phyloP scores from a whole-genome alignment of 106 monocot species.

The Dendrobium nobile region DNA sequence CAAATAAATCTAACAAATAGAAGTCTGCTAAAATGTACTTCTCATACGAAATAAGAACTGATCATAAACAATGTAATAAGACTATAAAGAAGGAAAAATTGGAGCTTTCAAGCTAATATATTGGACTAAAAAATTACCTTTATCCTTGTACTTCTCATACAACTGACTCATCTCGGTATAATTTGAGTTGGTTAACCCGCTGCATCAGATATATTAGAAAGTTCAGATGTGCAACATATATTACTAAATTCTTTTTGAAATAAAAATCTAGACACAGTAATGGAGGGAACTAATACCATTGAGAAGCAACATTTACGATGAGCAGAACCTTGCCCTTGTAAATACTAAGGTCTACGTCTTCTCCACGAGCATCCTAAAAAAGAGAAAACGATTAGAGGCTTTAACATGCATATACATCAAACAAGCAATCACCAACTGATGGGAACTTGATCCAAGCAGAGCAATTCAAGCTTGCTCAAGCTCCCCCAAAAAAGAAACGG shows the following conservation, averaged over 20 bases:
- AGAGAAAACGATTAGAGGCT: background rate
- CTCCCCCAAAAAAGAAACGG: too few relatives aligned
- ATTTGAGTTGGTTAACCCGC: constrained; percentile 73
- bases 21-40: background rate
- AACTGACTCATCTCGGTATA: constrained; percentile 62
- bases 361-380: constrained; percentile 54
- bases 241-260: background rate
- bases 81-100: background rate
- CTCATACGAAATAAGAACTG: background rate
- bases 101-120: background rate
- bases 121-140: constrained; percentile 29
- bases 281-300: constrained; percentile 29
- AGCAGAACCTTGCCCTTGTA: constrained; percentile 78
- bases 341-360: constrained; percentile 61
- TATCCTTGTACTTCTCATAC: constrained; percentile 63
- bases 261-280: background rate
- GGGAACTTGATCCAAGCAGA: too few relatives aligned
- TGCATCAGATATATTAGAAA: constrained; percentile 20
- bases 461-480: too few relatives aligned
- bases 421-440: background rate
- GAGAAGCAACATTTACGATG: constrained; percentile 73
- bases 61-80: background rate
- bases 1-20: background rate
- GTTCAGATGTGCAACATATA: background rate
- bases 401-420: background rate